A percentile compares a stretch with the other conserved stretches of the same genome.
Evolutionary conservation across 257 asterid species (phyloP).

Genomic region (Echium plantagineum): DNA sequence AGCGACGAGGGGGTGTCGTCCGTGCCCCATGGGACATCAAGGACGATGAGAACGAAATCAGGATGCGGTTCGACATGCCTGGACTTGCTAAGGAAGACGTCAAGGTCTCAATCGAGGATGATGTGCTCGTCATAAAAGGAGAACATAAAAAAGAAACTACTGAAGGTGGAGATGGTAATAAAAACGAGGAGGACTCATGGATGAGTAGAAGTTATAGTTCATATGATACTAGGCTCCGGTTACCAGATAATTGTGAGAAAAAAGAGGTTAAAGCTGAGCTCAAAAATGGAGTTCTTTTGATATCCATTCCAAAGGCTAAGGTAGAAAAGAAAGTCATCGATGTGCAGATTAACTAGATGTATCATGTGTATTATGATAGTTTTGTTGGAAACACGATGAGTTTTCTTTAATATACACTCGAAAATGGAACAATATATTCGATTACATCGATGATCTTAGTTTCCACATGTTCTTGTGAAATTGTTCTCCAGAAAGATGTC

Average conservation of each 20-base stretch:
- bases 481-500: not conserved
- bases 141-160: conserved; percentile 28
- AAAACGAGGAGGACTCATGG: conserved; percentile 17
- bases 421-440: too few species aligned
- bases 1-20: conserved; percentile 13
- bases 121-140: conserved; percentile 45
- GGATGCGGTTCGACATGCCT: conserved; percentile 71
- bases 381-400: too few species aligned
- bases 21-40: conserved; percentile 59
- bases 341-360: conserved; percentile 27
- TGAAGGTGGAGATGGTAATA: conserved; percentile 6
- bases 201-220: conserved; percentile 26
- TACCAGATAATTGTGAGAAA: conserved; percentile 44
- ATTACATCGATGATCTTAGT: too few species aligned
- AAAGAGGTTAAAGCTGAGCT: conserved; percentile 58
- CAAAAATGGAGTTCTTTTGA: conserved; percentile 57
- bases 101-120: conserved; percentile 47
- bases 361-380: too few species aligned
- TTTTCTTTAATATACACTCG: too few species aligned
- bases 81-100: conserved; percentile 61
- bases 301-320: conserved; percentile 45
- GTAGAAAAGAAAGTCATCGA: conserved; percentile 43
- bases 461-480: too few species aligned
- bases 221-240: conserved; percentile 37
- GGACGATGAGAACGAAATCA: conserved; percentile 51